Evolutionary conservation across 768 basidiomycete species (phyloP).

Genomic region (Macrolepiota fuliginosa): DNA sequence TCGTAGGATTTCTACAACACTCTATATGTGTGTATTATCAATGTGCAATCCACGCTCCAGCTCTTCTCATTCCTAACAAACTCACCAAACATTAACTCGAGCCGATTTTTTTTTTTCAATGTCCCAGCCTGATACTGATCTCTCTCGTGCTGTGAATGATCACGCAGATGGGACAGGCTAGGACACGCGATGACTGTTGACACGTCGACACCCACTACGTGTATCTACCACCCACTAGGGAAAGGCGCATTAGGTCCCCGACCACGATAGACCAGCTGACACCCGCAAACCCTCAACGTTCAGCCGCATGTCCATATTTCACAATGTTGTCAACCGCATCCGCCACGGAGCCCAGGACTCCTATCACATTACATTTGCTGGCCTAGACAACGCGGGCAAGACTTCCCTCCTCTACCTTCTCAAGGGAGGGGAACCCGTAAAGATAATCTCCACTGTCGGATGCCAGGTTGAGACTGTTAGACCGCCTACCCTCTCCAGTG

Average conservation of each 20-base stretch:
- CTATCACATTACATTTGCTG: slow-evolving; percentile 21
- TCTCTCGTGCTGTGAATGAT: too few relatives aligned
- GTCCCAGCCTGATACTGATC: too few relatives aligned
- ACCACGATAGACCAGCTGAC: not conserved
- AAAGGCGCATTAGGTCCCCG: not conserved
- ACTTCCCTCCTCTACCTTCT: slow-evolving; percentile 45
- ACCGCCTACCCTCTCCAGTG: slow-evolving; percentile 14
- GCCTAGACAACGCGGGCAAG: slow-evolving; percentile 41
- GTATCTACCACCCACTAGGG: too few relatives aligned
- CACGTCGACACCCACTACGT: too few relatives aligned
- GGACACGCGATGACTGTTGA: too few relatives aligned
- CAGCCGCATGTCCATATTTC: not conserved
- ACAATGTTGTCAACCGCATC: not conserved
- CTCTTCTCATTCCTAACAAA: too few relatives aligned
- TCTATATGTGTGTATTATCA: too few relatives aligned
- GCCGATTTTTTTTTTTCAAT: too few relatives aligned
- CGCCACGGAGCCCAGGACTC: not conserved
- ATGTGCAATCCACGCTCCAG: too few relatives aligned
- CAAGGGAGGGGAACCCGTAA: slow-evolving; percentile 35
- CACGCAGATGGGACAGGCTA: too few relatives aligned
- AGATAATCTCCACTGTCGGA: slow-evolving; percentile 39
- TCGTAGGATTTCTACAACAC: too few relatives aligned
- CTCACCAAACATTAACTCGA: too few relatives aligned
- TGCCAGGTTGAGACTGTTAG: slow-evolving; percentile 62
- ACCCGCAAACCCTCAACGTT: not conserved